Conservation (phyloP, 2,329 filamentous ascomycete genomes). For the Sphaerulina populicola region DNA sequence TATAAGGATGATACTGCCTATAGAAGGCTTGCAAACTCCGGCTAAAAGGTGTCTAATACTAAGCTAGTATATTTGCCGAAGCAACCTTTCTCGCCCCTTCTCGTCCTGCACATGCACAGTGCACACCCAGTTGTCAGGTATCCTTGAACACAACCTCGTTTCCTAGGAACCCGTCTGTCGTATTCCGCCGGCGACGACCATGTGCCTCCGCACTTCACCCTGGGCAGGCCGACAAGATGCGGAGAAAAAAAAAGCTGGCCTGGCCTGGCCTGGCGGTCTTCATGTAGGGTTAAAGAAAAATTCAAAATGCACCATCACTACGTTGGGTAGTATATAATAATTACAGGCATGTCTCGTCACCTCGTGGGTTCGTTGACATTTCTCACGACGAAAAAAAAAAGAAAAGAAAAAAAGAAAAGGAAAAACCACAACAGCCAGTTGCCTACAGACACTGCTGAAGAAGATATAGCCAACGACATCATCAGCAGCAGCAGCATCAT, state of each 20-base stretch:
- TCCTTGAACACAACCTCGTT: not conserved
- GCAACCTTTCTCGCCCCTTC: not conserved
- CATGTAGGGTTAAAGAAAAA: not conserved
- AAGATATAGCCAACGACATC: not conserved
- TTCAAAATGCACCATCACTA: not conserved
- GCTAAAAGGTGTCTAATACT: no score
- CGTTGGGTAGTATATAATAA: not conserved
- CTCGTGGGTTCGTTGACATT: not conserved
- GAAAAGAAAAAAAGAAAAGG: no score
- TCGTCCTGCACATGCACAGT: not conserved
- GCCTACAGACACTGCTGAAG: not conserved
- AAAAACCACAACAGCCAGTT: not conserved
- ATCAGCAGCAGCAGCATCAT: no score
- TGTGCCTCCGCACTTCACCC: conserved; percentile 1
- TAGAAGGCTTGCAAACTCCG: no score
- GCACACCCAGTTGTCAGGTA: not conserved
- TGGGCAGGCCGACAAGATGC: not conserved
- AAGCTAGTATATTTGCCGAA: no score
- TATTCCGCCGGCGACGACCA: not conserved
- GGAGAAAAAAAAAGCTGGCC: no score
- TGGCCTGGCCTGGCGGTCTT: not conserved
- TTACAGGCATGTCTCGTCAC: conserved; percentile 6
- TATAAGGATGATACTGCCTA: no score
- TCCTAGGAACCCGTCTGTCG: not conserved
- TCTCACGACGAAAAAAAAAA: not conserved